These are phyloP conservation scores for Eucalyptus curtisii DNA, from an alignment of 345 rosid genomes.

Conservation along the genomic window DNA sequence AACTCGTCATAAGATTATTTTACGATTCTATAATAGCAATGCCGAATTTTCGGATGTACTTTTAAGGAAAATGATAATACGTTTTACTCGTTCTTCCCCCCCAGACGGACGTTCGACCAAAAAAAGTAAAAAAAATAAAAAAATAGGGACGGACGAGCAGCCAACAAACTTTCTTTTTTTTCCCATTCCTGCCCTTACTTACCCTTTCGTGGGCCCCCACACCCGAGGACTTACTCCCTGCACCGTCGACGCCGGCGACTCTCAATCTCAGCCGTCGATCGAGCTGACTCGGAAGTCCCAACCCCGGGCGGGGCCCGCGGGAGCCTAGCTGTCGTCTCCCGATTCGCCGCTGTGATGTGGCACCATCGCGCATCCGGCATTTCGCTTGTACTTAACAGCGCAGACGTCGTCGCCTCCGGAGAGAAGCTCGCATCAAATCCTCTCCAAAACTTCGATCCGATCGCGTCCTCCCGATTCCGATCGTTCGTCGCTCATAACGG, in stretches of 20 bases:
- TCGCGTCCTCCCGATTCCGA: not conserved
- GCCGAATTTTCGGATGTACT: not conserved
- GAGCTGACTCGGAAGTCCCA: not conserved
- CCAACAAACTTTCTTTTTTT: not conserved
- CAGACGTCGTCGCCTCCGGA: not conserved
- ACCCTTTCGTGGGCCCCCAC: not conserved
- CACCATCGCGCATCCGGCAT: not conserved
- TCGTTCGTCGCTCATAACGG: not conserved
- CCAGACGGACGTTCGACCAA: too few species aligned
- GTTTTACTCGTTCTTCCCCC: not conserved
- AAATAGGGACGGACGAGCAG: not conserved
- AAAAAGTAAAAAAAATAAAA: too few species aligned
- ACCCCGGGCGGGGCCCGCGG: not conserved
- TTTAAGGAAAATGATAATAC: not conserved
- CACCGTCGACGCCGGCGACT: not conserved
- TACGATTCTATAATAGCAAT: not conserved
- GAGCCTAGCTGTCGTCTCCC: not conserved
- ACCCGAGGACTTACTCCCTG: not conserved
- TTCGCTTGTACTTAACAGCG: not conserved
- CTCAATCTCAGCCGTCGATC: not conserved
- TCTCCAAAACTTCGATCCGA: not conserved
- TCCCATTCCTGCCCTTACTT: not conserved
- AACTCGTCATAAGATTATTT: not conserved
- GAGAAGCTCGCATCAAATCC: not conserved
- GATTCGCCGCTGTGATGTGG: not conserved